phyloP scores from a whole-genome alignment of 805 yeast species.

The Yarrowia sp. region DNA sequence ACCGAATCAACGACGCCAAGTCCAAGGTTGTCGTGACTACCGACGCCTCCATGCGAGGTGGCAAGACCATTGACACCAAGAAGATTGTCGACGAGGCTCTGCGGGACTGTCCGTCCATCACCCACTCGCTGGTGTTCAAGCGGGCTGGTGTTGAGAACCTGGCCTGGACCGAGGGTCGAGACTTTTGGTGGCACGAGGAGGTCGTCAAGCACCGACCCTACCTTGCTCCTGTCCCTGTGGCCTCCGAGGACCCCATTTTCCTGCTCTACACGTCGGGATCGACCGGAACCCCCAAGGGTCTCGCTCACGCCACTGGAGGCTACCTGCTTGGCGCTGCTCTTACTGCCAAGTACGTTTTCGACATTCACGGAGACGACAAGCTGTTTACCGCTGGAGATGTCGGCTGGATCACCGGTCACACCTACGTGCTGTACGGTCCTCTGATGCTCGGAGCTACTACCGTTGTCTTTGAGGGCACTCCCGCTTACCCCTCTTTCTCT shows the following conservation, averaged over 20 bases:
- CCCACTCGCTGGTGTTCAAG: slow-evolving; percentile 80
- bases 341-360: slow-evolving; percentile 90
- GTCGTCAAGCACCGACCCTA: slow-evolving; percentile 76
- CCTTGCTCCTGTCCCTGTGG: slow-evolving; percentile 81
- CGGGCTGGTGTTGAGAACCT: slow-evolving; percentile 74
- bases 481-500: slow-evolving; percentile 92
- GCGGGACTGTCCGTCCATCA: slow-evolving; percentile 63
- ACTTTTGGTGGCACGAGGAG: slow-evolving; percentile 95
- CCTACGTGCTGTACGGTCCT: slow-evolving; percentile 94
- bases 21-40: slow-evolving; percentile 86
- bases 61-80: slow-evolving; percentile 87
- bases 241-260: slow-evolving; percentile 92
- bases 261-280: slow-evolving; percentile 96
- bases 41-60: slow-evolving; percentile 95
- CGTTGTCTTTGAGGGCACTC: slow-evolving; percentile 94
- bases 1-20: slow-evolving; percentile 85
- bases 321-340: slow-evolving; percentile 88
- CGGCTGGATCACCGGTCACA: slow-evolving; percentile 99
- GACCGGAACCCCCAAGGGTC: slow-evolving; percentile 98
- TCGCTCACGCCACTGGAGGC: slow-evolving; percentile 93
- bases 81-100: slow-evolving; percentile 94
- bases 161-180: slow-evolving; percentile 76
- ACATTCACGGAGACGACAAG: slow-evolving; percentile 82
- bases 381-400: slow-evolving; percentile 97
- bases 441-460: slow-evolving; percentile 84